These are phyloP conservation scores for Cymodocea nodosa DNA, from an alignment of 116 monocot genomes.

Conservation along the genomic window DNA sequence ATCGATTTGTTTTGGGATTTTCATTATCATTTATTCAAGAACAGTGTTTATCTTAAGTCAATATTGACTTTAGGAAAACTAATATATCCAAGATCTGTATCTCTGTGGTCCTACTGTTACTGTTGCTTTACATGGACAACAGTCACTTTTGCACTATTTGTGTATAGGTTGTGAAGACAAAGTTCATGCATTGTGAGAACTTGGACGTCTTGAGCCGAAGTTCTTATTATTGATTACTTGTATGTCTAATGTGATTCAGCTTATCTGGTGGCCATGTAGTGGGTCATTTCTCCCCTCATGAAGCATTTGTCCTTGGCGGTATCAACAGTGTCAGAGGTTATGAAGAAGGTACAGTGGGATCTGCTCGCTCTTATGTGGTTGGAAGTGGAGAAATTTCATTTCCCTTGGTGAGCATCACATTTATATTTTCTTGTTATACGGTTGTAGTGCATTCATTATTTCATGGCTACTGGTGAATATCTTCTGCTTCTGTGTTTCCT, in stretches of 20 bases:
- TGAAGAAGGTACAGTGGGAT: slow-evolving; percentile 95
- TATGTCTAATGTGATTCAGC: slow-evolving; percentile 23
- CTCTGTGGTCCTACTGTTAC: too few species aligned
- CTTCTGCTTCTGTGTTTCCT: not conserved
- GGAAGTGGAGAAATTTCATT: slow-evolving; percentile 85
- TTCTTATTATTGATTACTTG: not conserved
- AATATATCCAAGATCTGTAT: too few species aligned
- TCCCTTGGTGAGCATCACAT: slow-evolving; percentile 44
- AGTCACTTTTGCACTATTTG: too few species aligned
- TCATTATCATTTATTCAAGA: too few species aligned
- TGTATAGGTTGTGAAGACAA: not conserved
- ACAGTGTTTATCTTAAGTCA: too few species aligned
- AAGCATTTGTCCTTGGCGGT: slow-evolving; percentile 94
- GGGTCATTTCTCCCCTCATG: slow-evolving; percentile 88
- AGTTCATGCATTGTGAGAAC: not conserved
- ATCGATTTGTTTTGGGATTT: not conserved
- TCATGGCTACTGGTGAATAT: not conserved
- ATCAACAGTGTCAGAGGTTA: slow-evolving; percentile 94
- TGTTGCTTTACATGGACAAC: too few species aligned
- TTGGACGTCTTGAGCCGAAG: not conserved
- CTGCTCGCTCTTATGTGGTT: slow-evolving; percentile 69
- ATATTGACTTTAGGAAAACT: too few species aligned
- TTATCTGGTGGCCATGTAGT: slow-evolving; percentile 77
- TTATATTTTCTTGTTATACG: not conserved
- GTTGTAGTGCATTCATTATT: not conserved